Evolutionary conservation across 768 basidiomycete species (phyloP).

Genomic region (Auriscalpium orientale): DNA sequence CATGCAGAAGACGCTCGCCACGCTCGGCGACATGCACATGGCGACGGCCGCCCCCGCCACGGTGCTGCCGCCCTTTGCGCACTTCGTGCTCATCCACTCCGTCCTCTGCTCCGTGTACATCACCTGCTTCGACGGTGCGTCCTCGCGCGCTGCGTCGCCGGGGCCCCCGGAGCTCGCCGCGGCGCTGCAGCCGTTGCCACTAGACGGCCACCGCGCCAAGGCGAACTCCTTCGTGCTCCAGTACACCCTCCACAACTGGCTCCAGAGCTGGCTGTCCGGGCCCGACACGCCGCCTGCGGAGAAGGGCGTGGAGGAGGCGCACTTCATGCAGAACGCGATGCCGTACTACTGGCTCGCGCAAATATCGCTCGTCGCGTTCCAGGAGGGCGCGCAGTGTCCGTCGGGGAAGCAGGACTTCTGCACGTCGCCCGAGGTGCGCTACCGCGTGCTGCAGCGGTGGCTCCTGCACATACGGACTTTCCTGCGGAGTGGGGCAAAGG

Average conservation of each 20-base stretch:
- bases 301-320: constrained; percentile 6
- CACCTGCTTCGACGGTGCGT: neutral
- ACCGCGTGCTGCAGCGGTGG: constrained; percentile 14
- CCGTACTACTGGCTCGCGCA: constrained; percentile 53
- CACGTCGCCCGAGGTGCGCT: constrained; percentile 8
- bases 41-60: constrained; percentile 1
- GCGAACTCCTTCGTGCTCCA: constrained; percentile 28
- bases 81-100: constrained; percentile 20
- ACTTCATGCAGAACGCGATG: constrained; percentile 22
- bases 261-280: constrained; percentile 35
- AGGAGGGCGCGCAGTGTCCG: constrained; percentile 32
- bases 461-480: constrained; percentile 9
- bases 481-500: constrained; percentile 7
- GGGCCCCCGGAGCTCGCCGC: neutral
- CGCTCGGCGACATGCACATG: constrained; percentile 10
- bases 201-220: neutral
- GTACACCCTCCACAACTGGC: constrained; percentile 45
- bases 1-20: constrained; percentile 7
- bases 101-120: constrained; percentile 13
- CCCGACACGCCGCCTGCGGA: constrained; percentile 5
- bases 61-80: constrained; percentile 13
- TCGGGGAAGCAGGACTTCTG: constrained; percentile 17
- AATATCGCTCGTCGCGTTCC: constrained; percentile 36
- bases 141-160: neutral
- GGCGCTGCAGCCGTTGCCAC: neutral